A percentile compares a stretch with the other conserved stretches of the same genome.
phyloP scores from a whole-genome alignment of 2,329 filamentous ascomycete genomes.

The Fusarium hostae region DNA sequence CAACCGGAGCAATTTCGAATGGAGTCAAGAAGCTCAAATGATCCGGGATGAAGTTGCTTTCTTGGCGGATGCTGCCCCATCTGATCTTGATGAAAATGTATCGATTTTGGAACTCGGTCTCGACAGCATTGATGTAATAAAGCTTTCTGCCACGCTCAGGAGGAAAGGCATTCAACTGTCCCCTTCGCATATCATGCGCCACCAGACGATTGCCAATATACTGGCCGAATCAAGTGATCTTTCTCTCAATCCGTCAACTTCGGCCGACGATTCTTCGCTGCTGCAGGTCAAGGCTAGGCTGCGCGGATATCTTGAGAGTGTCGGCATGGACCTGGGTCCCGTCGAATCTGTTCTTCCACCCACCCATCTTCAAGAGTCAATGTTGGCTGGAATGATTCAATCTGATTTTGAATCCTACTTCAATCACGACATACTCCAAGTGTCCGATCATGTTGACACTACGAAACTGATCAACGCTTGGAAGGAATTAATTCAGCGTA shows the following conservation, averaged over 20 bases:
- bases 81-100: slow-evolving; percentile 65
- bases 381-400: slow-evolving; percentile 83
- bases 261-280: slow-evolving; percentile 7
- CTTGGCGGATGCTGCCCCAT: slow-evolving; percentile 65
- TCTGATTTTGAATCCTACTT: slow-evolving; percentile 83
- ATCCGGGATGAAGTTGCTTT: slow-evolving; percentile 72
- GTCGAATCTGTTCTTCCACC: slow-evolving; percentile 74
- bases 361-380: slow-evolving; percentile 87
- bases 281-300: slow-evolving; percentile 49
- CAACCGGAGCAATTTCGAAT: slow-evolving; percentile 59
- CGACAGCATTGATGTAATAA: slow-evolving; percentile 93
- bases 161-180: slow-evolving; percentile 68
- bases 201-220: slow-evolving; percentile 74
- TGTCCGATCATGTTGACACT: slow-evolving; percentile 66
- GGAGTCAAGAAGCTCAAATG: slow-evolving; percentile 63
- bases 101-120: slow-evolving; percentile 85
- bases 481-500: slow-evolving; percentile 64
- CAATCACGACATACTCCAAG: slow-evolving; percentile 80
- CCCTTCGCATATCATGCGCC: slow-evolving; percentile 81
- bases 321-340: slow-evolving; percentile 50
- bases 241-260: neutral
- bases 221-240: slow-evolving; percentile 17
- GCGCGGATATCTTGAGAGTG: slow-evolving; percentile 50
- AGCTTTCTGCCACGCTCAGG: slow-evolving; percentile 78
- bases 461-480: slow-evolving; percentile 70